phyloP scores from a whole-genome alignment of 768 basidiomycete genomes.

The Termitomyces sp. region DNA sequence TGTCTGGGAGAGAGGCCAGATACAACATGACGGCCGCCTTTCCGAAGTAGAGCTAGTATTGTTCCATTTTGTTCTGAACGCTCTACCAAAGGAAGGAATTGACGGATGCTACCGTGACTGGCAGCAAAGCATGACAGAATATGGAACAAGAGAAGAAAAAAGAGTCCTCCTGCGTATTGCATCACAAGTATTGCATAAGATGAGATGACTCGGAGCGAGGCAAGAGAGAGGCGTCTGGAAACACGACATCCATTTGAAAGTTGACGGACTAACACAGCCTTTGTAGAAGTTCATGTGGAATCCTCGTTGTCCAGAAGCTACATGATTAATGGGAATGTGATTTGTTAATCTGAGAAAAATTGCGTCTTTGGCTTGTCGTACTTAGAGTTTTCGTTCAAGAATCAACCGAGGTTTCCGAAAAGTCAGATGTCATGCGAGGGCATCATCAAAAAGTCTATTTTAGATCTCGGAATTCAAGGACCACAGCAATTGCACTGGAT shows the following conservation, averaged over 20 bases:
- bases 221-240: too few relatives aligned
- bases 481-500: too few relatives aligned
- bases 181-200: background rate
- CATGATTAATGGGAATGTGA: too few relatives aligned
- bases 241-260: too few relatives aligned
- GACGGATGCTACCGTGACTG: background rate
- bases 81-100: background rate
- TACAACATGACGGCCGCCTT: background rate
- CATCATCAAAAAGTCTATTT: too few relatives aligned
- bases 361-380: background rate
- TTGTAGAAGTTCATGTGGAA: too few relatives aligned
- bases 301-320: too few relatives aligned
- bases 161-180: background rate
- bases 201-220: background rate
- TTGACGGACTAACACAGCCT: too few relatives aligned
- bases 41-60: slow-evolving; percentile 11
- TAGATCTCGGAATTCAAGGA: too few relatives aligned
- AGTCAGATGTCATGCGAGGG: too few relatives aligned
- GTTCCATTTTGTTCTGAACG: background rate
- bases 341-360: background rate
- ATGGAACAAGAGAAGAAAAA: background rate
- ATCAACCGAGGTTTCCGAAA: too few relatives aligned
- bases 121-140: background rate
- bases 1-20: background rate
- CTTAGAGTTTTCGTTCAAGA: too few relatives aligned